Conservation (phyloP, 768 basidiomycete species). For the Rhizopogon vesiculosus region DNA sequence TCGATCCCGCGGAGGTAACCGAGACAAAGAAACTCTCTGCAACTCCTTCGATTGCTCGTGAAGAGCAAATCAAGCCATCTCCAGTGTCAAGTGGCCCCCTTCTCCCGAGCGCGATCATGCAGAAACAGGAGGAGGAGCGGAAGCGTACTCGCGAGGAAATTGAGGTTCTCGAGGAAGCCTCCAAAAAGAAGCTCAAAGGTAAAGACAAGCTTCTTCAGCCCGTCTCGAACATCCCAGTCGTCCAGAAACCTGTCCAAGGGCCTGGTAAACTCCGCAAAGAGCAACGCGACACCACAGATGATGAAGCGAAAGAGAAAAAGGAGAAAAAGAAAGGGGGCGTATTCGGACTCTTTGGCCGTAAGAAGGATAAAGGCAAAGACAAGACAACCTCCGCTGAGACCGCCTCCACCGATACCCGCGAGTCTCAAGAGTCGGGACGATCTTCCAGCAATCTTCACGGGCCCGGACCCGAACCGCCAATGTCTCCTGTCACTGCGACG, state of each 20-base stretch:
- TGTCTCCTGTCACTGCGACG: slow-evolving; percentile 48
- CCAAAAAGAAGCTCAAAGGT: slow-evolving; percentile 46
- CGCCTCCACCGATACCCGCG: slow-evolving; percentile 42
- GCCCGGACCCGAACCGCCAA: slow-evolving; percentile 18
- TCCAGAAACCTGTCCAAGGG: slow-evolving; percentile 9
- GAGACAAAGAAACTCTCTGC: slow-evolving; percentile 77
- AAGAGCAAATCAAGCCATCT: slow-evolving; percentile 29
- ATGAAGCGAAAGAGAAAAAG: slow-evolving; percentile 49
- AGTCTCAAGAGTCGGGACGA: slow-evolving; percentile 62
- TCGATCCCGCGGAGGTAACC: slow-evolving; percentile 64
- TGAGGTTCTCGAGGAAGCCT: slow-evolving; percentile 37
- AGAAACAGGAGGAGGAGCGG: slow-evolving; percentile 48
- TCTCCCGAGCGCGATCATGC: slow-evolving; percentile 35
- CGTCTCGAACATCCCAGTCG: slow-evolving; percentile 15
- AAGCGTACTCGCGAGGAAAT: slow-evolving; percentile 50
- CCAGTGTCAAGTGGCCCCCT: slow-evolving; percentile 19
- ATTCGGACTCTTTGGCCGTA: slow-evolving; percentile 72
- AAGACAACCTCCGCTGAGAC: slow-evolving; percentile 49
- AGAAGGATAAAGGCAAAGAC: slow-evolving; percentile 72
- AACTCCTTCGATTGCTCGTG: slow-evolving; percentile 75
- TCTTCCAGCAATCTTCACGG: slow-evolving; percentile 41
- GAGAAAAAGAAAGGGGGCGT: slow-evolving; percentile 67
- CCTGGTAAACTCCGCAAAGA: slow-evolving; percentile 42
- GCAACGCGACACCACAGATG: slow-evolving; percentile 31
- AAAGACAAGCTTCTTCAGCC: slow-evolving; percentile 40